Conservation (phyloP, 257 asterid species). For the Orobanche coerulescens region DNA sequence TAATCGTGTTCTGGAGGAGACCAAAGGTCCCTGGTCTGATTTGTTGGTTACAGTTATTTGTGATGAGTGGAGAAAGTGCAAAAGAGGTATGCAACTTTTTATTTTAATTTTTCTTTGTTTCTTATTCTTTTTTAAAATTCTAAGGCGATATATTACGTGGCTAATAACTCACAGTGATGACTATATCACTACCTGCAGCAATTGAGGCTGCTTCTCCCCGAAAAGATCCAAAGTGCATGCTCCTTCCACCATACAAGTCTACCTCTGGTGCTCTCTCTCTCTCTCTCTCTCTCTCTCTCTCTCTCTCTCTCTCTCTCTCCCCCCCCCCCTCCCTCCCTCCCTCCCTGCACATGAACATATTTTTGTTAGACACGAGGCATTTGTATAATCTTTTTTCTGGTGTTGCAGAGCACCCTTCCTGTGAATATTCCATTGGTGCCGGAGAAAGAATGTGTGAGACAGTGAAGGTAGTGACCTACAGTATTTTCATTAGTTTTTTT, state of each 20-base stretch:
- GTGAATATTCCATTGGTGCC: conserved; percentile 69
- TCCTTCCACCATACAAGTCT: conserved; percentile 45
- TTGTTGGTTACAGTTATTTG: conserved; percentile 49
- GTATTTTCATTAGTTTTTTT: conserved; percentile 16
- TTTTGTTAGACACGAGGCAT: conserved; percentile 10
- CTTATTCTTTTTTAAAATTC: background rate
- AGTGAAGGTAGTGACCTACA: conserved; percentile 62
- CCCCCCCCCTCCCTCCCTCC: background rate
- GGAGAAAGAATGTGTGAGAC: conserved; percentile 81
- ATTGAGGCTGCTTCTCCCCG: conserved; percentile 92
- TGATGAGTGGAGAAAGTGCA: conserved; percentile 98
- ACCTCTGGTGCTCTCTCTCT: conserved; percentile 42
- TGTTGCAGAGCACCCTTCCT: conserved; percentile 39
- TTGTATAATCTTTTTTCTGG: conserved; percentile 19
- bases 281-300: background rate
- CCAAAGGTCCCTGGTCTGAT: conserved; percentile 88
- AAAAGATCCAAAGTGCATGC: conserved; percentile 69
- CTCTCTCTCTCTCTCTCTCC: background rate
- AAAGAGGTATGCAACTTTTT: conserved; percentile 52
- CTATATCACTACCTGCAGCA: conserved; percentile 36
- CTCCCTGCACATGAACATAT: background rate
- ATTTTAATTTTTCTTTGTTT: background rate
- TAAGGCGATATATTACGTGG: background rate
- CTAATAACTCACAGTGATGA: conserved; percentile 17
- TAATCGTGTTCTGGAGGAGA: conserved; percentile 58